Base-by-base conservation (phyloP, 2,329 filamentous ascomycete species). In the Aspergillus viridinutans region DNA sequence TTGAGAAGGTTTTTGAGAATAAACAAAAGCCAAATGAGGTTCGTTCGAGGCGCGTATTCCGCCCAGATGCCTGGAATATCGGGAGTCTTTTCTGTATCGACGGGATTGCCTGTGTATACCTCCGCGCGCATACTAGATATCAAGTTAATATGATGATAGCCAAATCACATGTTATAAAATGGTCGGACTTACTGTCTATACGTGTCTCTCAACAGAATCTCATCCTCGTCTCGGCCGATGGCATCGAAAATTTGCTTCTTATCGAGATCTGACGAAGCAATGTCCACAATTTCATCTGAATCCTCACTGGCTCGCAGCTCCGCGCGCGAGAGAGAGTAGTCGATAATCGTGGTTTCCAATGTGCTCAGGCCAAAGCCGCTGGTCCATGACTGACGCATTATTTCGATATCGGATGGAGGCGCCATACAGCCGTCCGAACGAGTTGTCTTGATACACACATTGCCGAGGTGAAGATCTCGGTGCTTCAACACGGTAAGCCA, bases 241-340 rank as follows among this genome's bases (percentile, higher is more conserved):
- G 74, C 71, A 58, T 76, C 74, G 50, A 77, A 77, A 17, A 77
- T 70, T 45, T 75, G 66, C 61, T 76, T 76, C 55, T 74, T 75
- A 45, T 77, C 75, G 32, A 77, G 63, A 61, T 77, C 74, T 0
- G 74, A 74, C 9, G 73, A 76, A 12, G 74, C 73, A 26, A 75
- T 64, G 28, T 73, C 69, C 2, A 67, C 64, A 14, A 60, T 50
- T n/a, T 64, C 60, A 38, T 65, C 56, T 0, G 61, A 43, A 14
- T 69, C 64, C 49, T 69, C 63, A 9, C 60, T 63, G 9, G 63
- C 48, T 7, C 64, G 53, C 57, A 86, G 73, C 25, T 80, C 77
- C 1, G 83, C 84, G n/a, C 85, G 81, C 1, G 85, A 87, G 38
- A 88, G 78, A 1, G 85, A 87, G 69, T 88, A 88, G 68, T 88